Evolutionary conservation across 345 rosid genomes (phyloP).

Genomic region (Lepidium didymum): DNA sequence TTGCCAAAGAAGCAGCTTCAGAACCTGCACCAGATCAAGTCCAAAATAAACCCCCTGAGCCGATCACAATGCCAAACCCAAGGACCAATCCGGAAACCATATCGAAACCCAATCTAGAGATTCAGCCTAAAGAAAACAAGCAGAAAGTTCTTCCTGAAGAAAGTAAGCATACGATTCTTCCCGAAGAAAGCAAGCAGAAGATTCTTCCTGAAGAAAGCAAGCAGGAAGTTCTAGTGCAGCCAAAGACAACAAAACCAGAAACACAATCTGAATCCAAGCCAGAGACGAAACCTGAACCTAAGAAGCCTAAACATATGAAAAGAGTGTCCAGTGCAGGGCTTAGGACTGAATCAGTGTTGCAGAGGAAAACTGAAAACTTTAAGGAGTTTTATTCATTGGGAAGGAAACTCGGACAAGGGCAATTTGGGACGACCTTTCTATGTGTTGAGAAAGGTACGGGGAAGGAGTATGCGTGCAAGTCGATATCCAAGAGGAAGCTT

Average conservation of each 20-base stretch:
- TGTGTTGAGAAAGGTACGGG: constrained; percentile 62
- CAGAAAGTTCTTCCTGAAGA: neutral
- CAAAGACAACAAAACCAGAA: constrained; percentile 39
- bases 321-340: constrained; percentile 74
- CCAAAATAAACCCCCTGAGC: constrained; percentile 70
- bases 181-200: constrained; percentile 12
- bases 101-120: constrained; percentile 19
- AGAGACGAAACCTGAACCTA: constrained; percentile 32
- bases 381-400: constrained; percentile 65
- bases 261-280: constrained; percentile 38
- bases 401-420: constrained; percentile 89
- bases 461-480: constrained; percentile 73
- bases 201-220: constrained; percentile 15
- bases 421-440: constrained; percentile 74
- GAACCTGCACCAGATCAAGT: constrained; percentile 44
- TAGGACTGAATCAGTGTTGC: constrained; percentile 60
- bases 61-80: constrained; percentile 37
- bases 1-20: constrained; percentile 27
- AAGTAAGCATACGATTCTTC: constrained; percentile 20
- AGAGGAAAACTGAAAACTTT: constrained; percentile 61
- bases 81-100: constrained; percentile 22
- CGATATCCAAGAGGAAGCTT: constrained; percentile 86
- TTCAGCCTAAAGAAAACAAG: neutral
- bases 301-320: constrained; percentile 46
- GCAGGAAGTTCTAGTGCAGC: constrained; percentile 29